Evolutionary conservation across 2,329 filamentous ascomycete genomes (phyloP).

Genomic region (Sclerotinia sclerotiorum): DNA sequence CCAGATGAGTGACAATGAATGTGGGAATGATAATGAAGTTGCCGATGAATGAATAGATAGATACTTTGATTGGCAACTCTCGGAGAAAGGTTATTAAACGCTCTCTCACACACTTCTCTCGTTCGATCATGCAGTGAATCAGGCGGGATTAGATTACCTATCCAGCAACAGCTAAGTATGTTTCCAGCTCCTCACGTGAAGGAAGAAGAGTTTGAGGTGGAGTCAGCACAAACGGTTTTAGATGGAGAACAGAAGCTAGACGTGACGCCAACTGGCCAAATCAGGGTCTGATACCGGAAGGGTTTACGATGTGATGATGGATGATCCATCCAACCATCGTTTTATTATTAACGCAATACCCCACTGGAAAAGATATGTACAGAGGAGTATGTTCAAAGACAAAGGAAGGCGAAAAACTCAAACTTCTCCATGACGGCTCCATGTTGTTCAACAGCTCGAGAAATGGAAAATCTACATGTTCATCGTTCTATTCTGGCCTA

Average conservation of each 20-base stretch:
- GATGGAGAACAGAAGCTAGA: neutral
- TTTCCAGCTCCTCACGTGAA: conserved; percentile 14
- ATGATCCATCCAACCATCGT: conserved; percentile 5
- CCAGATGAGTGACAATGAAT: neutral
- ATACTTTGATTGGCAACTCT: neutral
- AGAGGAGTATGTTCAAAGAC: neutral
- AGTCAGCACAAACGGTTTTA: conserved; percentile 9
- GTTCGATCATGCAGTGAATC: neutral
- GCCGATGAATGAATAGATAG: neutral
- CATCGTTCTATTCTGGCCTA: neutral
- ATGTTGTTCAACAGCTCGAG: neutral
- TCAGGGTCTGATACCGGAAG: too few relatives aligned
- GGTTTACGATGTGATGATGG: neutral
- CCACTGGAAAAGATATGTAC: neutral
- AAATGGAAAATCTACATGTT: too few relatives aligned
- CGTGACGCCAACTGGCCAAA: neutral
- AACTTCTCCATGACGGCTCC: neutral
- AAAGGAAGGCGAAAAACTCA: neutral
- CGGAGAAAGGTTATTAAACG: neutral
- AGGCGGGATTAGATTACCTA: neutral
- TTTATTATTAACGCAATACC: neutral
- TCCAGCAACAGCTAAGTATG: neutral
- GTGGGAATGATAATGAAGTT: neutral
- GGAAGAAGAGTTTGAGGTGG: neutral
- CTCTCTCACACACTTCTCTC: neutral